phyloP scores from a whole-genome alignment of 495 filamentous ascomycete genomes.

The Opeltia flavorubescens region DNA sequence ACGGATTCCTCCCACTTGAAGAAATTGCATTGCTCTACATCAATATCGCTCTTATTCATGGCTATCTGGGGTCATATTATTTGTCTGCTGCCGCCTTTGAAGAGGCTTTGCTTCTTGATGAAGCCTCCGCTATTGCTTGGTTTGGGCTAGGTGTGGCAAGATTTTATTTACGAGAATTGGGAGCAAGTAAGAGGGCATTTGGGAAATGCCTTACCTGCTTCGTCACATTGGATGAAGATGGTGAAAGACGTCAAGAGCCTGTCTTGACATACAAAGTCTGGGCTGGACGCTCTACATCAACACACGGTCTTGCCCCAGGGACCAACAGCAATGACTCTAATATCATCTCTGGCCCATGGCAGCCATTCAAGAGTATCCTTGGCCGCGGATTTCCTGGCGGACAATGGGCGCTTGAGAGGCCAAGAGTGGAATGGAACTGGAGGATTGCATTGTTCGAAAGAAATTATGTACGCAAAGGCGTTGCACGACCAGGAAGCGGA shows the following conservation, averaged over 20 bases:
- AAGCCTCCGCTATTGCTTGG: not conserved
- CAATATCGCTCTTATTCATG: not conserved
- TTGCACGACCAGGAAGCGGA: too few relatives aligned
- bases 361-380: not conserved
- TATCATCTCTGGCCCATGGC: not conserved
- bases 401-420: not conserved
- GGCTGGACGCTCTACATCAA: not conserved
- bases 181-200: not conserved
- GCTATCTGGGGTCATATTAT: not conserved
- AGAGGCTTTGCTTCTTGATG: not conserved
- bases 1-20: not conserved
- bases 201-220: not conserved
- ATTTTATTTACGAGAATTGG: not conserved
- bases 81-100: not conserved
- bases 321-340: not conserved
- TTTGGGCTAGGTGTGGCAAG: not conserved
- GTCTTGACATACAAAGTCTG: not conserved
- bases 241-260: not conserved
- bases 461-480: too few relatives aligned
- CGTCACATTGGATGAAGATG: not conserved
- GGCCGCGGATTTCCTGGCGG: not conserved
- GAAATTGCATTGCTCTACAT: not conserved
- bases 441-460: too few relatives aligned
- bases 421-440: not conserved
- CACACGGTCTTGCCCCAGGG: not conserved